A percentile compares a stretch with the other conserved stretches of the same genome.
phyloP scores from a whole-genome alignment of 345 rosid genomes.

The Cochlearia excelsa region DNA sequence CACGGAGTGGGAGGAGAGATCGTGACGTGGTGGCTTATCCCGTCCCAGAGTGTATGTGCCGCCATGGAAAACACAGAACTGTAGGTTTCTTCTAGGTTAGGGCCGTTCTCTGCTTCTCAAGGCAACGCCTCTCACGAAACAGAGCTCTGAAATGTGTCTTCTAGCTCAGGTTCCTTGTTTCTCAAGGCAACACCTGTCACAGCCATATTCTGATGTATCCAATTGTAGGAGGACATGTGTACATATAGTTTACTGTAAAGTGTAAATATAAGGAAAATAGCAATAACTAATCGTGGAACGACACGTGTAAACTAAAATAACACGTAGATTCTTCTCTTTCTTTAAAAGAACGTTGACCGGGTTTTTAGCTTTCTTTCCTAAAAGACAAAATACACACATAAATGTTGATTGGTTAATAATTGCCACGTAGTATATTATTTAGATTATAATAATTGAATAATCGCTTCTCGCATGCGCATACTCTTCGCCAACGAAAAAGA shows the following conservation, averaged over 20 bases:
- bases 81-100: constrained; percentile 28
- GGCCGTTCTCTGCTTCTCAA: constrained; percentile 3
- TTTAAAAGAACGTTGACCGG: neutral
- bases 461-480: constrained; percentile 10
- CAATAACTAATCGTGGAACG: too few species aligned
- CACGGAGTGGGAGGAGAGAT: constrained; percentile 49
- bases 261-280: too few species aligned
- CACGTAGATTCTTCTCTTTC: neutral
- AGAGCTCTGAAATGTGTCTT: neutral
- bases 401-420: constrained; percentile 8
- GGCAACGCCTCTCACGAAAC: neutral
- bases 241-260: too few species aligned
- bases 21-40: constrained; percentile 67
- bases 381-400: neutral
- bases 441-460: constrained; percentile 11
- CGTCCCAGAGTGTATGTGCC: constrained; percentile 76
- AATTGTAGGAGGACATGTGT: neutral
- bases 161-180: constrained; percentile 9
- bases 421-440: constrained; percentile 24
- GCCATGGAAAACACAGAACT: constrained; percentile 28
- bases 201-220: neutral
- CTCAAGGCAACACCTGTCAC: neutral
- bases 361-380: neutral
- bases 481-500: constrained; percentile 14
- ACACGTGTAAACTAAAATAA: constrained; percentile 4